Evolutionary conservation across 192 early-diverging fungal genomes (phyloP).

Genomic region (Dissophora globulifera): DNA sequence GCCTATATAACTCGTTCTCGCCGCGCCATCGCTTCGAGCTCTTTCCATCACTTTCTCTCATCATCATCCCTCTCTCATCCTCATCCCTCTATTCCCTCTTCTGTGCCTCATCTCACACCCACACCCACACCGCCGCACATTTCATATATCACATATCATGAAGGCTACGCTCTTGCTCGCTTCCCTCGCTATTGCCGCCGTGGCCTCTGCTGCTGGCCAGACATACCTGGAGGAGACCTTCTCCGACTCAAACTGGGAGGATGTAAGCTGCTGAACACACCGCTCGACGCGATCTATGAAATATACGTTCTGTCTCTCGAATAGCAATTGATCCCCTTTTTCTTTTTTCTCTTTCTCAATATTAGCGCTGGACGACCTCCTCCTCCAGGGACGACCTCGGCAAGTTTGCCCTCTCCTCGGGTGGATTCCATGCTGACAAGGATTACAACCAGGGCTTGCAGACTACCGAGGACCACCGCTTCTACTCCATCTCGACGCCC

Average conservation of each 20-base stretch:
- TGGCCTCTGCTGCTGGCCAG: constrained; percentile 49
- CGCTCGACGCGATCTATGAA: too few relatives aligned
- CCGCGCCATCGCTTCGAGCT: background rate
- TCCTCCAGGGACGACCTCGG: constrained; percentile 77
- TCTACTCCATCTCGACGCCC: constrained; percentile 86
- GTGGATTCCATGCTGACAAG: constrained; percentile 81
- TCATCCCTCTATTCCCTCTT: constrained; percentile 2
- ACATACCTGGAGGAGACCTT: constrained; percentile 91
- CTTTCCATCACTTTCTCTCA: background rate
- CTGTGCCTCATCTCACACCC: background rate
- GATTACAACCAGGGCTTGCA: constrained; percentile 76
- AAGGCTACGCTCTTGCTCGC: constrained; percentile 50
- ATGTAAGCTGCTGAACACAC: constrained; percentile 35
- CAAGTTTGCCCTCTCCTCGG: constrained; percentile 73
- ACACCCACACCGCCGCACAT: background rate
- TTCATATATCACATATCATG: constrained; percentile 17
- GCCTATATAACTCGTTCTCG: too few relatives aligned
- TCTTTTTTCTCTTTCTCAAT: background rate
- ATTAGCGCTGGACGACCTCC: constrained; percentile 78
- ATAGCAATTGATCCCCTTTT: background rate
- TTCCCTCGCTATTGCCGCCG: constrained; percentile 49
- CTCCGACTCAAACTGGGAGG: constrained; percentile 65
- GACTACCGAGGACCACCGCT: constrained; percentile 82
- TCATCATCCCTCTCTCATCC: background rate
- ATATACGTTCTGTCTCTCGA: background rate